Base-by-base conservation (phyloP, 352 stramenopile species). In the Phytophthora fragariae region DNA sequence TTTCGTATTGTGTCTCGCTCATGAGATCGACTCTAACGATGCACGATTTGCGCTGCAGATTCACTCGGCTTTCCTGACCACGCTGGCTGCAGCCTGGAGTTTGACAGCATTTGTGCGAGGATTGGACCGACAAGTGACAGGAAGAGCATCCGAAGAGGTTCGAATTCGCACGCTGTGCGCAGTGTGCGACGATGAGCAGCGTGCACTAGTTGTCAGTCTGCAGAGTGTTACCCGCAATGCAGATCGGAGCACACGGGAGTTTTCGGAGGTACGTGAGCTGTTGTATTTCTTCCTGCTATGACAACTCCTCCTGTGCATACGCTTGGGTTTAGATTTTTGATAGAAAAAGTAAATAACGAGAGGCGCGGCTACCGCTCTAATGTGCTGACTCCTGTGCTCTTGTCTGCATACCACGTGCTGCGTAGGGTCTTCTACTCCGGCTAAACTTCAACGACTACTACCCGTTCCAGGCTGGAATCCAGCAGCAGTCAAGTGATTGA, bases 361-460 rank as follows among this genome's bases (percentile, higher is more conserved):
- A 59, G 49, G 35, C 33, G 11, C 35, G 47, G 54, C 57, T 59
- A 57, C 56, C 33, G 64, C 49, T 76, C 65, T 73, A 74, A 75
- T 68, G 37, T 74, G 58, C 62, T 76, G 56, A 73, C 53, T 63
- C 61, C 35, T 75, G 63, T 64, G 67, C 46, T 70, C 52, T 75
- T 75, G 65, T 58, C 59, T 58, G 62, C 56, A 35, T 68, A 53
- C 52, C 53, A 41, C 21, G 57, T 72, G 53, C 15, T 80, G 65
- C 53, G 9, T 72, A 93, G 86, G 68, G 82, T 67, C 72, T 93
- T 39, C 68, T 90, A 50, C 65, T 89, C 59, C 80, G 84, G 33
- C 72, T 93, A 47, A 85, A 90, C 60, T 85, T 91, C 66, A 91
- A 90, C 57, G 50, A 72, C 29, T 91, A 72, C 49, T 88, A 80